These are phyloP conservation scores for Metschnikowia gelsemii DNA, from an alignment of 805 yeast genomes.

Conservation along the genomic window DNA sequence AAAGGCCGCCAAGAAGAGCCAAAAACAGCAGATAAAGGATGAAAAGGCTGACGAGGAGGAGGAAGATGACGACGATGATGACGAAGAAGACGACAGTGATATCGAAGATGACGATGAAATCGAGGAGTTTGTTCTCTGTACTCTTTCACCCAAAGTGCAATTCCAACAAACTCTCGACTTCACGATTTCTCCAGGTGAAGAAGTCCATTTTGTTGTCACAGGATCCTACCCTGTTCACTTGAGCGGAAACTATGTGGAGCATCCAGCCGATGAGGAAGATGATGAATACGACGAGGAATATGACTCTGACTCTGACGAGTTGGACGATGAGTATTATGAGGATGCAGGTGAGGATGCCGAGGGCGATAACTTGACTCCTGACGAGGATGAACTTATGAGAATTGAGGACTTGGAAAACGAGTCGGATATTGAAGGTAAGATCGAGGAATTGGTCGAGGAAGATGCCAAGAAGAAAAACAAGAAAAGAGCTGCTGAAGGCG, in stretches of 20 bases:
- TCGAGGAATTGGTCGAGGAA: constrained; percentile 70
- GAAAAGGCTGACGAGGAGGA: constrained; percentile 48
- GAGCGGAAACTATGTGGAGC: constrained; percentile 94
- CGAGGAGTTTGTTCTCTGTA: constrained; percentile 83
- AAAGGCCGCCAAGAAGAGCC: constrained; percentile 16
- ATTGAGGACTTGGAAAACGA: constrained; percentile 65
- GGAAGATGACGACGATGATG: constrained; percentile 51
- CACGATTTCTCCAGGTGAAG: constrained; percentile 90
- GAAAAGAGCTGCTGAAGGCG: constrained; percentile 36
- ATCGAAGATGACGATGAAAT: constrained; percentile 71
- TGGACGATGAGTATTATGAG: constrained; percentile 45
- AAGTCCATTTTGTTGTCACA: constrained; percentile 88
- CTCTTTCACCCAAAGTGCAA: constrained; percentile 80
- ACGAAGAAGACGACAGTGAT: constrained; percentile 55
- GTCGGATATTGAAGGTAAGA: constrained; percentile 68
- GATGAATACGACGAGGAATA: constrained; percentile 45
- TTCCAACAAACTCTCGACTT: constrained; percentile 90
- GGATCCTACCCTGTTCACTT: constrained; percentile 94
- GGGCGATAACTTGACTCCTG: constrained; percentile 70
- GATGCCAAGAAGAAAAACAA: constrained; percentile 37
- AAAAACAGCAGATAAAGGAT: constrained; percentile 24
- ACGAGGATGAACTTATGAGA: constrained; percentile 66
- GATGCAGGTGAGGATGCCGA: constrained; percentile 43
- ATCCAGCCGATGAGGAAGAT: constrained; percentile 70
- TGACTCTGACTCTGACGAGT: constrained; percentile 20